A percentile compares a stretch with the other conserved stretches of the same genome.
Conservation (phyloP, 371 early-diverging fungal genomes). For the Capillidium rhysosporum region DNA sequence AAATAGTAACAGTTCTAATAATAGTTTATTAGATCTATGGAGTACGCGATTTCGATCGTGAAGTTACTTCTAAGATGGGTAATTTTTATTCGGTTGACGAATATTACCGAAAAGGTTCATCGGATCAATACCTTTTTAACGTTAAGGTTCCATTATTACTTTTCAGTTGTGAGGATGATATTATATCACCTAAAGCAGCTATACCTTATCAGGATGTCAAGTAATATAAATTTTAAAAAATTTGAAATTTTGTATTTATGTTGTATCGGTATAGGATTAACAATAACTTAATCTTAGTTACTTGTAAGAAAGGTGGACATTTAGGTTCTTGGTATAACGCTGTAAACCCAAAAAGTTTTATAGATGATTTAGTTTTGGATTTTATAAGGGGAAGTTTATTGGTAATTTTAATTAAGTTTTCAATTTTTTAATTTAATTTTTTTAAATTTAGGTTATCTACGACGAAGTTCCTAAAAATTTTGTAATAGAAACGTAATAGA, state of each 20-base stretch:
- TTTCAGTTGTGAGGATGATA: constrained; percentile 80
- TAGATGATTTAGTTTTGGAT: constrained; percentile 42
- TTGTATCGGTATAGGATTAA: constrained; percentile 24
- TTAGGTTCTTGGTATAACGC: constrained; percentile 77
- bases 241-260: not conserved
- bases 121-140: constrained; percentile 42
- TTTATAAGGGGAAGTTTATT: constrained; percentile 10
- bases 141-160: constrained; percentile 61
- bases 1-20: not conserved
- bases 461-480: not conserved
- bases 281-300: constrained; percentile 66
- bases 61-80: constrained; percentile 42
- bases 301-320: constrained; percentile 79
- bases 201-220: constrained; percentile 62
- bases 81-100: constrained; percentile 60
- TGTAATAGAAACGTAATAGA: not conserved
- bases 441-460: too few relatives aligned
- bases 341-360: constrained; percentile 30
- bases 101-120: constrained; percentile 64
- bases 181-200: constrained; percentile 46
- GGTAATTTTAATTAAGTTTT: too few relatives aligned
- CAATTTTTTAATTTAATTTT: too few relatives aligned
- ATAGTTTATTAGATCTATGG: not conserved
- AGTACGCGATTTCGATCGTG: constrained; percentile 64
- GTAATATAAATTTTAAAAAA: constrained; percentile 13